Evolutionary conservation across 345 rosid genomes (phyloP).

Genomic region (Arabidopsis arenosa): DNA sequence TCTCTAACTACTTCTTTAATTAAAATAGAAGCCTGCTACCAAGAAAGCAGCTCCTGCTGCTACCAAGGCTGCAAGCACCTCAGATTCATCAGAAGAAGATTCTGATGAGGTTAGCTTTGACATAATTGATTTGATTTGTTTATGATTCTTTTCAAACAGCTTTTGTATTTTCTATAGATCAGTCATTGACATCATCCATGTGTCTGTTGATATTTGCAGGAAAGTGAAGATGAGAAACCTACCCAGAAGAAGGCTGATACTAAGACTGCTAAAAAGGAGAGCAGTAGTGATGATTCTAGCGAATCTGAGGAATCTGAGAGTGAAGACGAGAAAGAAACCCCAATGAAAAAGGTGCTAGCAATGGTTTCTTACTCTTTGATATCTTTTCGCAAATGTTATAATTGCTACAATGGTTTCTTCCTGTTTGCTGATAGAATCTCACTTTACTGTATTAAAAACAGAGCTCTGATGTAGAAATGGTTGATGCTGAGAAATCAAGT

Average conservation of each 20-base stretch:
- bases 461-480: slow-evolving; percentile 71
- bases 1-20: background rate
- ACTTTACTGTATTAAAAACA: slow-evolving; percentile 19
- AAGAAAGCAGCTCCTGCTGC: slow-evolving; percentile 47
- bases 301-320: slow-evolving; percentile 59
- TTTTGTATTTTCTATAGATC: background rate
- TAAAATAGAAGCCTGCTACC: slow-evolving; percentile 38
- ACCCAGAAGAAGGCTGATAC: slow-evolving; percentile 51
- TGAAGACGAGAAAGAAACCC: slow-evolving; percentile 61
- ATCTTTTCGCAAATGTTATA: background rate
- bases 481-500: slow-evolving; percentile 53
- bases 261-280: slow-evolving; percentile 51
- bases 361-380: background rate
- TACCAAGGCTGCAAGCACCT: slow-evolving; percentile 46
- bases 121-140: background rate
- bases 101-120: slow-evolving; percentile 42
- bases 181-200: background rate
- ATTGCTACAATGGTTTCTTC: background rate
- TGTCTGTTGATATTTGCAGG: slow-evolving; percentile 25
- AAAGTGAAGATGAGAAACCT: slow-evolving; percentile 61
- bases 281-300: slow-evolving; percentile 56
- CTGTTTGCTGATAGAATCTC: background rate
- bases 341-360: slow-evolving; percentile 52
- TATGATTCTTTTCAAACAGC: background rate
- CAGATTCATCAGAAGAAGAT: slow-evolving; percentile 41